Evolutionary conservation across 441 rosid species (phyloP).

Genomic region (Aquilaria agallochum): DNA sequence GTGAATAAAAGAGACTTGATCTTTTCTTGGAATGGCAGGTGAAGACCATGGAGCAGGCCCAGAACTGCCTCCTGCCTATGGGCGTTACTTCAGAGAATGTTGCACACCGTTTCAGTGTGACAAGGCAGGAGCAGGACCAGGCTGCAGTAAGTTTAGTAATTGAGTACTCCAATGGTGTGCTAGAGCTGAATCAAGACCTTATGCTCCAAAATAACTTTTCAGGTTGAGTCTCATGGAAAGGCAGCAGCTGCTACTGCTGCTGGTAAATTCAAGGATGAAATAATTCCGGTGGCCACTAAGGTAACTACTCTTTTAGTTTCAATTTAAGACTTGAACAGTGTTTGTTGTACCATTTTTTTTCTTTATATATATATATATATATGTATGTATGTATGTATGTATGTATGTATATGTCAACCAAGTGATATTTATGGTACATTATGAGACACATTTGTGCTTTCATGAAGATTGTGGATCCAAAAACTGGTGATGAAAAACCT

Average conservation of each 20-base stretch:
- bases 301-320: conserved; percentile 29
- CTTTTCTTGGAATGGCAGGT: conserved; percentile 43
- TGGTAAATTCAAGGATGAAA: conserved; percentile 91
- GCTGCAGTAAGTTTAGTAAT: conserved; percentile 72
- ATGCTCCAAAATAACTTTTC: conserved; percentile 2
- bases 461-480: conserved; percentile 83
- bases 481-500: conserved; percentile 79
- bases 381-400: background rate
- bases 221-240: conserved; percentile 96
- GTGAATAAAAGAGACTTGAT: background rate
- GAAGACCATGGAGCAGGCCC: conserved; percentile 71
- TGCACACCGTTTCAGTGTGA: conserved; percentile 88
- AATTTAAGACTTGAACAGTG: background rate
- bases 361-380: background rate
- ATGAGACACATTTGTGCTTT: background rate
- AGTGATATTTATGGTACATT: conserved; percentile 7
- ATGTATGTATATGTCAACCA: conserved; percentile 1
- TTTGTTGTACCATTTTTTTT: background rate
- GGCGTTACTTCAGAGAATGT: conserved; percentile 98
- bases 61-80: conserved; percentile 97
- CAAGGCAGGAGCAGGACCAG: conserved; percentile 93
- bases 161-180: background rate
- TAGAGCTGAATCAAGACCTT: too few species aligned
- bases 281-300: conserved; percentile 88
- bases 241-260: conserved; percentile 91